Base-by-base conservation (phyloP, 164 flowering plant species). In the Cinnamomum micranthum region DNA sequence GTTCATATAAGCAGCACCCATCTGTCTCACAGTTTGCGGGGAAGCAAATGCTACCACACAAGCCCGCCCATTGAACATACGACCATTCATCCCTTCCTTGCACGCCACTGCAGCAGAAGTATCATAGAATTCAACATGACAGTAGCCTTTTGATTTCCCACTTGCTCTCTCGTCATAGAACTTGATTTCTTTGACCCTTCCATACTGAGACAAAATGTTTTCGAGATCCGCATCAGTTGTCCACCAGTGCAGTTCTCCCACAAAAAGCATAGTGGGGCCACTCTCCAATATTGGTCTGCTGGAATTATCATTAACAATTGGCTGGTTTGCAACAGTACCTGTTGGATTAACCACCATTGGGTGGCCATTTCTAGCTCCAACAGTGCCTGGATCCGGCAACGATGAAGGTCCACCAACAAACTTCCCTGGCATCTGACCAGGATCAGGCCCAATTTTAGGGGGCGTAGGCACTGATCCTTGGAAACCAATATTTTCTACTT, bases 241-340 rank as follows among this genome's bases (percentile, higher is more conserved):
- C 94, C 94, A 90, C 94, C 94, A 90, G 71, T 87, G 92, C 27
- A 90, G 67, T 65, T 90, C 92, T 66, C 94, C 92, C 50, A 90
- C 92, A 84, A 85, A 90, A 35, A 90, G 82, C 86, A 83, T 90
- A 66, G 89, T 81, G 6, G 84, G 70, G 51, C 94, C 90, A 83
- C 81, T 87, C 55, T 86, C 91, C 13, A 79, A 74, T 13, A 50
- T 69, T 14, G 85, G 85, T 35, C 85, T 81, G 60, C 41, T 80
- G 17, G 64, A 58, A 73, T 76, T 85, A 50, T 85, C 92, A 77
- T 74, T 83, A 27, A 68, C 80, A 51, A 76, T 65, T 15, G 82
- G 70, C 24, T 80, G 83, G 68, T 75, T 83, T 72, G 73, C 77
- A 80, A 81, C 85, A 65, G 76, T 31, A 68, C 83, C 87, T 58